Base-by-base conservation (phyloP, 1,284 basidiomycete species). In the Pseudozyma sp. region DNA sequence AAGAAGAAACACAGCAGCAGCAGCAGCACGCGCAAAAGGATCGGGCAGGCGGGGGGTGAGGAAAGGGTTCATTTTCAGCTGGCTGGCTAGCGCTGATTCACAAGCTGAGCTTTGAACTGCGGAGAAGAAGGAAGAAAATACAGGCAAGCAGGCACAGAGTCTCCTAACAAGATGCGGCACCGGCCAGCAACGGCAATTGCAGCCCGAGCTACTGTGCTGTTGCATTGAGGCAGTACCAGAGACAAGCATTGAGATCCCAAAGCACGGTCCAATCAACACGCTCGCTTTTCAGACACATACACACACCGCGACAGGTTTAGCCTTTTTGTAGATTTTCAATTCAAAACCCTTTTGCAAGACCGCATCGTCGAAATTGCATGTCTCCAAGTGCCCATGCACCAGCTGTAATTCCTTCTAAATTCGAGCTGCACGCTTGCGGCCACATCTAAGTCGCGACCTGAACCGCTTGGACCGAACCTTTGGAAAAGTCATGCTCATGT, bases 191-290 rank as follows among this genome's bases (percentile, higher is more conserved):
- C 66, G 66, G 66, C 60, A 63, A 69, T 59, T 38, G 66, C 60
- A 59, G 55, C 40, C 66, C 66, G 66, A 69, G 60, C 52, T 49
- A 25, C 11, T 14, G 34, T 43, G 14, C 34, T 18, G 39, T 53
- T 53, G 39, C 3, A 34, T 19, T 19, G 11, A 34, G 34, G 25
- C 53, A 43, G 38, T 13, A 36, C 38, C 35, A 19, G 25, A 18
- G 38, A 39, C 36, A 38, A 42, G 8, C 34, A 19, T 8, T 13
- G 39, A 58, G 25, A 31, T 31, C 25, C 25, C 25, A 21, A 38
- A 60, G 58, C 68, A 54, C 58, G 61, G 68, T 43, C 68, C 68
- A 70, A 70, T 70, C 68, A 70, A 65, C 62, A 58, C 38, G 54
- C 62, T 44, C 62, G 54, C 52, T 70, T 70, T 70, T 43, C 57